Base-by-base conservation (phyloP, 1,284 basidiomycete species). In the Farysia itapuensis region DNA sequence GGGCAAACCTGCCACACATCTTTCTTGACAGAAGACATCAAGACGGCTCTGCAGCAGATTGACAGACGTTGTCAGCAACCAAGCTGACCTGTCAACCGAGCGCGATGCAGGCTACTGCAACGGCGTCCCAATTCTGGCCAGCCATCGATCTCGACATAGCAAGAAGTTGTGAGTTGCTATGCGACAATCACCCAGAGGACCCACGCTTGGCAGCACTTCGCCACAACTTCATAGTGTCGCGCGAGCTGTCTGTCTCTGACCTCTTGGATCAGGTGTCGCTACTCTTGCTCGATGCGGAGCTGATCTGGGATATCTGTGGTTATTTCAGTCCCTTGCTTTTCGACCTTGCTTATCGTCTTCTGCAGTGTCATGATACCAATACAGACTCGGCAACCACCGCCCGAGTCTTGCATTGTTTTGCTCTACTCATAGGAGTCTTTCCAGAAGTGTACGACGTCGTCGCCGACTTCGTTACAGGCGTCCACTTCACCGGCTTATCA, bases 311-410 rank as follows among this genome's bases (percentile, higher is more conserved):
- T 8, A 59, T 77, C 14, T 63, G 72, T 13, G 43, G 66, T 5
- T 43, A 51, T 1, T 76, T 73, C 52, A 58, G 70, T 21, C 73
- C 77, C 3, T 14, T 77, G 12, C 63, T 74, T 14, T 20, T 64
- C 18, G 72, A 77, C n/a, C 53, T 79, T 5, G 49, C 64, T 15
- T 63, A 65, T 1, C 41, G 70, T 4, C 56, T 60, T 37, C 35
- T 77, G 21, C 43, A 63, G 8, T 40, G 23, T 51, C 42, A 13
- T 5, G 24, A 28, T 36, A 45, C 43, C 31, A 25, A 14, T 22
- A 15, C 40, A 5, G 41, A 56, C 7, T n/a, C 15, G 3, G 21
- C 29, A n/a, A 56, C 32, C 12, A 28, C 9, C 35, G 30, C 37
- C 19, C 51, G 61, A 19, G 33, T 41, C 12, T 40, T 57, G 13